Percentiles rank a stretch among this genome's conserved stretches.
Conservation (phyloP, 345 rosid genomes). For the Sonneratia alba region DNA sequence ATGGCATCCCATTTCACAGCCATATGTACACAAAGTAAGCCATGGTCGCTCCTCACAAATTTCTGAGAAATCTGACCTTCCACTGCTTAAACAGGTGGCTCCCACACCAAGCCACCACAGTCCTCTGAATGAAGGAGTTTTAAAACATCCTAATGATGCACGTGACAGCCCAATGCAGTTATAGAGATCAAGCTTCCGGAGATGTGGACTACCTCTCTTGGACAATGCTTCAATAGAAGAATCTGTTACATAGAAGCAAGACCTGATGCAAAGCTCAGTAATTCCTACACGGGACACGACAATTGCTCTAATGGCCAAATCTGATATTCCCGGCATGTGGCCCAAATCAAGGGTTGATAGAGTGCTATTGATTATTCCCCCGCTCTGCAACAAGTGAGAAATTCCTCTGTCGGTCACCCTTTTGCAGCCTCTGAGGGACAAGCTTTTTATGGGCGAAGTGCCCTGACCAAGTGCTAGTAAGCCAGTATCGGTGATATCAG, state of each 20-base stretch:
- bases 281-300: constrained; percentile 29
- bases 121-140: constrained; percentile 38
- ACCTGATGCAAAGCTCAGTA: constrained; percentile 43
- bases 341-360: constrained; percentile 50
- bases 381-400: constrained; percentile 27
- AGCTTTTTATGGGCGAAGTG: constrained; percentile 31
- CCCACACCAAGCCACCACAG: constrained; percentile 52
- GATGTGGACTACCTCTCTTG: constrained; percentile 27
- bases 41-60: constrained; percentile 36
- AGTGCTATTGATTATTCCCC: constrained; percentile 37
- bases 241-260: constrained; percentile 46
- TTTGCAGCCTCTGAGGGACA: constrained; percentile 58
- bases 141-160: constrained; percentile 28
- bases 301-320: constrained; percentile 29
- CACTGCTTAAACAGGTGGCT: constrained; percentile 22
- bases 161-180: constrained; percentile 39
- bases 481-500: constrained; percentile 56
- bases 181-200: constrained; percentile 47
- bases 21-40: constrained; percentile 49
- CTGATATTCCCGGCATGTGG: constrained; percentile 54
- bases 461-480: constrained; percentile 36
- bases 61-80: constrained; percentile 16
- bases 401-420: constrained; percentile 63
- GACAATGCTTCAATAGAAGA: constrained; percentile 39
- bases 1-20: constrained; percentile 65